Evolutionary conservation across 2,329 filamentous ascomycete species (phyloP).

Genomic region (Hypoxylon sp.): DNA sequence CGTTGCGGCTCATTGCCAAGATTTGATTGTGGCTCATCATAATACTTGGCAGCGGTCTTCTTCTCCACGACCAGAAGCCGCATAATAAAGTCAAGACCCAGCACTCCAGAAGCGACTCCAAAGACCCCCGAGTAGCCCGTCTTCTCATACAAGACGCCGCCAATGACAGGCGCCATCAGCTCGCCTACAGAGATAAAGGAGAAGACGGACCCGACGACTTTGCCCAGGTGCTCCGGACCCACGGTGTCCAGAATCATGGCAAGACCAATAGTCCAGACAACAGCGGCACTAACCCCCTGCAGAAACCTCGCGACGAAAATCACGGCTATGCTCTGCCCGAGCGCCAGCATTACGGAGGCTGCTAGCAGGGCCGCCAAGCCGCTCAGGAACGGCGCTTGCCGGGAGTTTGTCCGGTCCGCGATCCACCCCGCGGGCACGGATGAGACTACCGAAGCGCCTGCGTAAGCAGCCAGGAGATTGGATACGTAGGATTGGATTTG

Average conservation of each 20-base stretch:
- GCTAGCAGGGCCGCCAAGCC: constrained; percentile 67
- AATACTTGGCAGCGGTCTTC: constrained; percentile 66
- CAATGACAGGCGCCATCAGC: constrained; percentile 70
- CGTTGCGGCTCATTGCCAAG: constrained; percentile 33
- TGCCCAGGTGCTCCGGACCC: constrained; percentile 67
- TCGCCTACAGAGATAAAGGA: constrained; percentile 71
- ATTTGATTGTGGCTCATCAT: constrained; percentile 21
- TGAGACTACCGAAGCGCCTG: constrained; percentile 65
- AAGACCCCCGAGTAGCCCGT: constrained; percentile 72
- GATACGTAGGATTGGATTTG: constrained; percentile 68
- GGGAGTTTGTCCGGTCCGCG: constrained; percentile 66
- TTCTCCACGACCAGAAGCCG: constrained; percentile 74
- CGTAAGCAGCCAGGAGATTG: constrained; percentile 67
- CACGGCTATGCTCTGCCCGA: constrained; percentile 63
- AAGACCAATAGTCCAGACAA: constrained; percentile 69
- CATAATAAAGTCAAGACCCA: constrained; percentile 72
- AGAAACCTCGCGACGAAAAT: constrained; percentile 68
- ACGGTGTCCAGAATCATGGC: constrained; percentile 73
- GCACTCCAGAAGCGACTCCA: constrained; percentile 66
- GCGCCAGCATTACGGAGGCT: constrained; percentile 69
- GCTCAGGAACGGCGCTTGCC: constrained; percentile 70
- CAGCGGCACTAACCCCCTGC: constrained; percentile 70
- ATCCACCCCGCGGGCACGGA: constrained; percentile 68
- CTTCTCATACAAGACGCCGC: constrained; percentile 72
- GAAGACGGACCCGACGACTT: constrained; percentile 73